Conservation (phyloP, 306 rosid species). For the Citrullus mucosospermus region DNA sequence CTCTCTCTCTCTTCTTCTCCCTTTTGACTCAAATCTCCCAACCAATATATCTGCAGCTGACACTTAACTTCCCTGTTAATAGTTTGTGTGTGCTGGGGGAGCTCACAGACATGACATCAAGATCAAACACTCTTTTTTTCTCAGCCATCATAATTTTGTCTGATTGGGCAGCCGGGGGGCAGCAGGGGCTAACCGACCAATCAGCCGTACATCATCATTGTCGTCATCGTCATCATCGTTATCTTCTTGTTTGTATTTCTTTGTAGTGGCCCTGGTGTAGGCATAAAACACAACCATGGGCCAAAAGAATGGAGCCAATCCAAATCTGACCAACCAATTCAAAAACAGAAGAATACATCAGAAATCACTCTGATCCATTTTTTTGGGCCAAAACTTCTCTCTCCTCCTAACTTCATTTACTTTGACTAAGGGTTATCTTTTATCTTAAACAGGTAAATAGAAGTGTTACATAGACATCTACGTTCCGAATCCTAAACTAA, state of each 20-base stretch:
- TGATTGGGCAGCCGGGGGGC: neutral
- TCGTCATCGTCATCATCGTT: neutral
- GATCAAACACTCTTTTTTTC: neutral
- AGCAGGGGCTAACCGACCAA: neutral
- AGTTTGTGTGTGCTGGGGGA: neutral
- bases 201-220: neutral
- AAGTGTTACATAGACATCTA: neutral
- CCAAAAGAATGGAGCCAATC: constrained; percentile 6
- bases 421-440: neutral
- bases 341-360: neutral
- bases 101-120: neutral
- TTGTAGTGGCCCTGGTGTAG: neutral
- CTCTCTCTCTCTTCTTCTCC: neutral
- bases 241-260: neutral
- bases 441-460: neutral
- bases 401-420: neutral
- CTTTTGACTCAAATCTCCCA: constrained; percentile 1
- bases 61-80: neutral
- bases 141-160: neutral
- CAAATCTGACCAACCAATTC: constrained; percentile 4
- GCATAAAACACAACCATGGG: constrained; percentile 5
- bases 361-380: neutral
- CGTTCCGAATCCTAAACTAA: neutral
- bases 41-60: constrained; percentile 8
- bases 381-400: neutral